phyloP scores from a whole-genome alignment of 164 flowering plant genomes.

The Amborella trichopoda region DNA sequence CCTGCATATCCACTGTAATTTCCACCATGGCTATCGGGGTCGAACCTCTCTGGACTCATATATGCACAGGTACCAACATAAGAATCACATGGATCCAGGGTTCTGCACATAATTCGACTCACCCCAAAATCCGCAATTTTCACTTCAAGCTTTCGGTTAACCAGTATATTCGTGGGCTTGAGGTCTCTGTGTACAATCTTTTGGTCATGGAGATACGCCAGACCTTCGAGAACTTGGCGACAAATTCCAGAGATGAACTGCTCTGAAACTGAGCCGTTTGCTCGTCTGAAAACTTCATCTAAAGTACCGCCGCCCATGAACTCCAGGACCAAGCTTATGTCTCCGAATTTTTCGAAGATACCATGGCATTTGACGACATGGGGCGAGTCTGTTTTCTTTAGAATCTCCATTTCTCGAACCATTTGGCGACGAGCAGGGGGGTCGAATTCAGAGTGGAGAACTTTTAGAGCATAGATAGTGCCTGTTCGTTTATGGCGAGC shows the following conservation, averaged over 20 bases:
- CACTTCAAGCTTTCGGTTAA: slow-evolving; percentile 33
- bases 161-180: slow-evolving; percentile 62
- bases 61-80: slow-evolving; percentile 83
- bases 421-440: slow-evolving; percentile 38
- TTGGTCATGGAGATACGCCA: slow-evolving; percentile 44
- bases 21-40: slow-evolving; percentile 53
- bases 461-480: slow-evolving; percentile 49
- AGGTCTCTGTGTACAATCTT: slow-evolving; percentile 74
- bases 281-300: slow-evolving; percentile 14
- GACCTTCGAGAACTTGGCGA: slow-evolving; percentile 45
- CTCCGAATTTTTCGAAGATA: slow-evolving; percentile 32
- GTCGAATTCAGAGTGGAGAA: slow-evolving; percentile 36
- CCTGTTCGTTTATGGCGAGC: slow-evolving; percentile 43
- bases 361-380: slow-evolving; percentile 30
- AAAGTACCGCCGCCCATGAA: slow-evolving; percentile 65
- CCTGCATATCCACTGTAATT: slow-evolving; percentile 56
- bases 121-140: slow-evolving; percentile 85
- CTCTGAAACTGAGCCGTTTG: slow-evolving; percentile 30
- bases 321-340: slow-evolving; percentile 45
- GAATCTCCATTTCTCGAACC: slow-evolving; percentile 49
- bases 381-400: slow-evolving; percentile 63
- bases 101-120: slow-evolving; percentile 53
- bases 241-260: slow-evolving; percentile 26
- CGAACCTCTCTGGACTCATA: slow-evolving; percentile 86
- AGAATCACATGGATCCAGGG: slow-evolving; percentile 56